phyloP scores from a whole-genome alignment of 2,329 filamentous ascomycete genomes.

The Aspergillus floridensis region DNA sequence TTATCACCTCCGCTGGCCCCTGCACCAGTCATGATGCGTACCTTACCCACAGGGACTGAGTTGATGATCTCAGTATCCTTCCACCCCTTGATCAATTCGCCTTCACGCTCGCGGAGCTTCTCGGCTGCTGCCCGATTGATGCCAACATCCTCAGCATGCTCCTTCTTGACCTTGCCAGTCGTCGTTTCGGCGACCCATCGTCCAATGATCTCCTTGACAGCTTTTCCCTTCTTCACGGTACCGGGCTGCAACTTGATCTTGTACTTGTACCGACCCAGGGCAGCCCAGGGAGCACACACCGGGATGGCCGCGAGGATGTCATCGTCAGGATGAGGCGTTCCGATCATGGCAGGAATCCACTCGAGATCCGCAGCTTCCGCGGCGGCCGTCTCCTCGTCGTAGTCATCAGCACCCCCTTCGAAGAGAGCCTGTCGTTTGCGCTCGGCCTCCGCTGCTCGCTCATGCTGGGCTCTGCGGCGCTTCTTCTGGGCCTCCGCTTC shows the following conservation, averaged over 20 bases:
- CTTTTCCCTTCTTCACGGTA: conserved; percentile 87
- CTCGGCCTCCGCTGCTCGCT: conserved; percentile 64
- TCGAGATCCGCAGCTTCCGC: conserved; percentile 49
- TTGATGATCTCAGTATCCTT: conserved; percentile 82
- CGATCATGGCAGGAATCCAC: conserved; percentile 67
- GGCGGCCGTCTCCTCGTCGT: conserved; percentile 55
- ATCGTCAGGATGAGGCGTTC: conserved; percentile 75
- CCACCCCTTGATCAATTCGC: conserved; percentile 77
- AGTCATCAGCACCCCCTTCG: conserved; percentile 64
- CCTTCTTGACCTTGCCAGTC: conserved; percentile 45
- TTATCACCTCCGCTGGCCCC: conserved; percentile 46
- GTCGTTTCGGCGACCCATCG: conserved; percentile 68
- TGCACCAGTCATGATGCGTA: conserved; percentile 73
- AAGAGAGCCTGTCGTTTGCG: conserved; percentile 66
- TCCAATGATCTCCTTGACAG: conserved; percentile 83
- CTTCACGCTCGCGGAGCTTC: conserved; percentile 78
- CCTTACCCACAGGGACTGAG: conserved; percentile 73
- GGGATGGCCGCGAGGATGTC: conserved; percentile 64
- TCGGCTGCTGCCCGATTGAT: conserved; percentile 59
- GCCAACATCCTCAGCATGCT: conserved; percentile 57
- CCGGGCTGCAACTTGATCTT: conserved; percentile 94
- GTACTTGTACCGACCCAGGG: conserved; percentile 73
- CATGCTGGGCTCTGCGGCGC: conserved; percentile 76
- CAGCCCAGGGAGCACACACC: conserved; percentile 63
- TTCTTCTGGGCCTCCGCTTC: conserved; percentile 69